A percentile compares a stretch with the other conserved stretches of the same genome.
Evolutionary conservation across 2,329 filamentous ascomycete species (phyloP).

Genomic region (Scolecobasidium constrictum): DNA sequence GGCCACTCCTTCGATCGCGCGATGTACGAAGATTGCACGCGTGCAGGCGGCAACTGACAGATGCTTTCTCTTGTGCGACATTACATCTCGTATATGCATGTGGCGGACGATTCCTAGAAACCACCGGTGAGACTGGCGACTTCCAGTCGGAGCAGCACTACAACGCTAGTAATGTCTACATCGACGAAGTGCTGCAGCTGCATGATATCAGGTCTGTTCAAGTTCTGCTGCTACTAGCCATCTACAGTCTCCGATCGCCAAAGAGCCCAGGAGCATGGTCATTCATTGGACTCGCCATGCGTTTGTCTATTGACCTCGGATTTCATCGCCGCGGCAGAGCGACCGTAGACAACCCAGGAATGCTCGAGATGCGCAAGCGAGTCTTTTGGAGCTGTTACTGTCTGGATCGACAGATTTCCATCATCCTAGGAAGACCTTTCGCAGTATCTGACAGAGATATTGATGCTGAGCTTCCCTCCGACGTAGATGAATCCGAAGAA

Average conservation of each 20-base stretch:
- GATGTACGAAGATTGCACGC: slow-evolving; percentile 16
- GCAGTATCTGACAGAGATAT: slow-evolving; percentile 21
- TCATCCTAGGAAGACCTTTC: slow-evolving; percentile 24
- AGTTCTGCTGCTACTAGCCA: slow-evolving; percentile 21
- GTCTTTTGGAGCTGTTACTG: slow-evolving; percentile 26
- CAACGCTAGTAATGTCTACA: slow-evolving; percentile 19
- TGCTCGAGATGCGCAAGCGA: slow-evolving; percentile 18
- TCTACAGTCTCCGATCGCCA: slow-evolving; percentile 24
- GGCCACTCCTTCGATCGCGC: slow-evolving; percentile 16
- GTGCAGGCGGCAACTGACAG: slow-evolving; percentile 12
- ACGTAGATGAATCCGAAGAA: slow-evolving; percentile 14
- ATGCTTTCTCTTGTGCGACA: slow-evolving; percentile 12
- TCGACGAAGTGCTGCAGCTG: slow-evolving; percentile 23
- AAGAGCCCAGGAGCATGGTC: slow-evolving; percentile 26
- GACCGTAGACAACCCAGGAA: slow-evolving; percentile 13
- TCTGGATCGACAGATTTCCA: slow-evolving; percentile 24
- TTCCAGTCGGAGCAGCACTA: slow-evolving; percentile 22
- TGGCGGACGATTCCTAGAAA: slow-evolving; percentile 20
- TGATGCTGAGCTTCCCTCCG: slow-evolving; percentile 17
- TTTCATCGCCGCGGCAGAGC: slow-evolving; percentile 18
- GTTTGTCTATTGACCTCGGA: slow-evolving; percentile 22
- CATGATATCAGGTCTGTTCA: slow-evolving; percentile 24
- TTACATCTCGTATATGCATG: slow-evolving; percentile 23
- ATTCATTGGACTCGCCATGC: slow-evolving; percentile 21
- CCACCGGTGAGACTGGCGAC: slow-evolving; percentile 18